Conservation (phyloP, 2,329 filamentous ascomycete species). For the Emergomyces orientalis region DNA sequence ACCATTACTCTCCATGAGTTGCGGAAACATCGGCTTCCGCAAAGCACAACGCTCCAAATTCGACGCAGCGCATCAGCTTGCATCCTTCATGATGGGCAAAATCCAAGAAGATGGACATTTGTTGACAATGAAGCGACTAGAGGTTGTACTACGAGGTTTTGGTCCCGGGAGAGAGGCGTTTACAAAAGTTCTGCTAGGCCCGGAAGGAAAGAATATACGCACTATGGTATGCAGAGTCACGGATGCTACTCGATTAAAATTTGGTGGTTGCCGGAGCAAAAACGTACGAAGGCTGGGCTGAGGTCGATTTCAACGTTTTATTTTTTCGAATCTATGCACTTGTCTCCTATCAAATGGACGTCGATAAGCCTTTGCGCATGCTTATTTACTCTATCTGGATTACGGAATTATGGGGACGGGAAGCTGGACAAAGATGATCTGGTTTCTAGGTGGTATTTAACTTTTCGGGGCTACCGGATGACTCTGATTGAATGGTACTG, state of each 20-base stretch:
- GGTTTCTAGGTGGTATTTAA: background rate
- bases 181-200: conserved; percentile 78
- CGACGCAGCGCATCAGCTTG: conserved; percentile 86
- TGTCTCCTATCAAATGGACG: background rate
- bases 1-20: conserved; percentile 67
- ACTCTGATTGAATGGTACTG: background rate
- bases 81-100: conserved; percentile 70
- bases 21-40: conserved; percentile 84
- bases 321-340: conserved; percentile 7
- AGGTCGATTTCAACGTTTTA: background rate
- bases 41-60: conserved; percentile 73
- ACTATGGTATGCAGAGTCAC: conserved; percentile 68
- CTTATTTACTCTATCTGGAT: background rate
- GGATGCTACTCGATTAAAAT: conserved; percentile 85
- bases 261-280: conserved; percentile 82
- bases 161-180: conserved; percentile 80
- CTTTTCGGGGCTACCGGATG: background rate
- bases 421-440: background rate
- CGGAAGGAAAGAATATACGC: conserved; percentile 68
- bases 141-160: conserved; percentile 77
- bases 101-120: conserved; percentile 75
- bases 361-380: background rate
- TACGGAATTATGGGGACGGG: background rate
- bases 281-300: conserved; percentile 72
- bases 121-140: conserved; percentile 63